Percentiles rank a stretch among this genome's conserved stretches.
Conservation (phyloP, 2,329 filamentous ascomycete species). For the Claviceps arundinis region DNA sequence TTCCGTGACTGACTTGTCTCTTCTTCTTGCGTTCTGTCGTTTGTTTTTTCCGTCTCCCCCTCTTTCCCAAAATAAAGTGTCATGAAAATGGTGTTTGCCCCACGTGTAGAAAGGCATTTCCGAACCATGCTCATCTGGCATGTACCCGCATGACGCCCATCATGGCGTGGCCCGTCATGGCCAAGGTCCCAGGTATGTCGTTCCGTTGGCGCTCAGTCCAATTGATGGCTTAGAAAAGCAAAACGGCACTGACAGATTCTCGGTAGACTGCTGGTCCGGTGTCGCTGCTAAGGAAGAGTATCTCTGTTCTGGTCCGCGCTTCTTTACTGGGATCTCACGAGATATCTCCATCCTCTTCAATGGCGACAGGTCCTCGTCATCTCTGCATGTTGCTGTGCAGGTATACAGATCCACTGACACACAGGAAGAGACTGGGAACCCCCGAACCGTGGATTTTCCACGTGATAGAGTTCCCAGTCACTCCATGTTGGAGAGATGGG, state of each 20-base stretch:
- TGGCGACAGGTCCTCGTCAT: conserved; percentile 22
- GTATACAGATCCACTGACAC: conserved; percentile 22
- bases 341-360: conserved; percentile 24
- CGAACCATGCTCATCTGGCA: conserved; percentile 26
- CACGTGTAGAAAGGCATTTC: conserved; percentile 27
- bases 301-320: conserved; percentile 20
- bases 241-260: conserved; percentile 8
- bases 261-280: conserved; percentile 25
- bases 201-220: conserved; percentile 3
- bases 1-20: conserved; percentile 12
- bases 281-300: conserved; percentile 21
- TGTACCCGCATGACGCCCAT: conserved; percentile 25
- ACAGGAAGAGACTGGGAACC: conserved; percentile 15
- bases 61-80: conserved; percentile 15
- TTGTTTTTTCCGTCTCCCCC: neutral
- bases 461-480: conserved; percentile 24
- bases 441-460: conserved; percentile 23
- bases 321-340: conserved; percentile 23
- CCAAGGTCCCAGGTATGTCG: conserved; percentile 22
- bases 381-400: conserved; percentile 25
- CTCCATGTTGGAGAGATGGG: conserved; percentile 22
- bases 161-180: conserved; percentile 25
- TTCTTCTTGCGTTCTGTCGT: neutral
- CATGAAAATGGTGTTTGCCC: conserved; percentile 28
- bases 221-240: neutral